Conservation (phyloP, 2,329 filamentous ascomycete species). For the Phyllosticta ampelicida region DNA sequence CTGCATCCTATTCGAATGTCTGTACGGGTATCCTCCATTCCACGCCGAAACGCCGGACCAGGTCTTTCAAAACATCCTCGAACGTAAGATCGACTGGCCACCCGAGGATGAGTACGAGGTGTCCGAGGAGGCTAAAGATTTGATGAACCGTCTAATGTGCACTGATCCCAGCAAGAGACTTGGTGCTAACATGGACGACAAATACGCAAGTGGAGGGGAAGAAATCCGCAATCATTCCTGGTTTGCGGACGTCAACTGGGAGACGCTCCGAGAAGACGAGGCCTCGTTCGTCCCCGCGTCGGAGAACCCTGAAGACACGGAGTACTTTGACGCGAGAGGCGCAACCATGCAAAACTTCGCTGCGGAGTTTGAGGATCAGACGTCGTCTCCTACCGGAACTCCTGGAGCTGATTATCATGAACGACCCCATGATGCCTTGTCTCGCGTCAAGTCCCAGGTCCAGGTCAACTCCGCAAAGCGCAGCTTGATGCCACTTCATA, state of each 20-base stretch:
- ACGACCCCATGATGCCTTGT: constrained; percentile 87
- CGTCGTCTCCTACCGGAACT: constrained; percentile 58
- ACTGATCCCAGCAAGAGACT: constrained; percentile 71
- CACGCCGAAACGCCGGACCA: constrained; percentile 81
- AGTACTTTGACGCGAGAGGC: constrained; percentile 90
- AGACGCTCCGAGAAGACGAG: constrained; percentile 83
- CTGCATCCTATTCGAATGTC: constrained; percentile 92
- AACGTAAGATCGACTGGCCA: constrained; percentile 85
- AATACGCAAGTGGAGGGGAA: constrained; percentile 70
- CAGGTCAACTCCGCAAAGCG: constrained; percentile 74
- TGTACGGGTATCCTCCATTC: constrained; percentile 89
- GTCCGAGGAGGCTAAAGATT: constrained; percentile 79
- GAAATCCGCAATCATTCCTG: constrained; percentile 85
- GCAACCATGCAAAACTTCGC: constrained; percentile 87
- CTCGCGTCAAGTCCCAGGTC: constrained; percentile 76
- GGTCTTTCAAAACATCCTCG: constrained; percentile 93
- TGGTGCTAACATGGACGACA: constrained; percentile 76
- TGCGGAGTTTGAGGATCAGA: constrained; percentile 87
- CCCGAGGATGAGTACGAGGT: constrained; percentile 65
- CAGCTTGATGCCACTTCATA: constrained; percentile 87
- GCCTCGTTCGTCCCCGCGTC: constrained; percentile 89
- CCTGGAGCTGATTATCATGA: constrained; percentile 72
- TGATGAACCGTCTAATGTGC: constrained; percentile 87
- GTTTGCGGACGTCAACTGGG: constrained; percentile 84
- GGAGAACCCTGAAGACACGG: constrained; percentile 92